Percentiles rank a stretch among this genome's conserved stretches.
These are phyloP conservation scores for Claviceps lovelessii DNA, from an alignment of 2,329 filamentous ascomycete genomes.

Conservation along the genomic window DNA sequence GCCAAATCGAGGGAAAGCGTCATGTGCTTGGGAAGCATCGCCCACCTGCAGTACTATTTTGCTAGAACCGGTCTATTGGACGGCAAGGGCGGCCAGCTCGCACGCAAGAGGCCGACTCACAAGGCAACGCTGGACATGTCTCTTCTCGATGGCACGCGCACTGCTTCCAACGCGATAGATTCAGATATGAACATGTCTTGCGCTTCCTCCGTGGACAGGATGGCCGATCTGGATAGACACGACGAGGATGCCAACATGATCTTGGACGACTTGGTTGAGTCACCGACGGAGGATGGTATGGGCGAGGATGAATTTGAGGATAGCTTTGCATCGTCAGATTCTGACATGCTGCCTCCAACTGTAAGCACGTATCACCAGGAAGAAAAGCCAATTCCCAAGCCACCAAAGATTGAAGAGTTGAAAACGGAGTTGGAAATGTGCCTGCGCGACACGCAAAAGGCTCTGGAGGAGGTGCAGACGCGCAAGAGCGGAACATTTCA, in stretches of 20 bases:
- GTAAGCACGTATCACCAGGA: constrained; percentile 89
- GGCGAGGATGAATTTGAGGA: constrained; percentile 39
- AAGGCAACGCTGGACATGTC: constrained; percentile 45
- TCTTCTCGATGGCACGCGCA: constrained; percentile 25
- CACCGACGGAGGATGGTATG: constrained; percentile 31
- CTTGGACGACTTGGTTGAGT: constrained; percentile 25
- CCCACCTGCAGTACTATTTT: constrained; percentile 97
- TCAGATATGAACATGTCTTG: constrained; percentile 46
- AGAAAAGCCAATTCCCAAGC: constrained; percentile 66
- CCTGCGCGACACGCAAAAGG: constrained; percentile 53
- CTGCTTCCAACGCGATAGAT: constrained; percentile 24
- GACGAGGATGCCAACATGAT: constrained; percentile 20
- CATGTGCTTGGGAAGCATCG: constrained; percentile 89
- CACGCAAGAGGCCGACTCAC: constrained; percentile 53
- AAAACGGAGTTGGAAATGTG: constrained; percentile 52
- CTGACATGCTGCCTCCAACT: constrained; percentile 84
- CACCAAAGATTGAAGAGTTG: constrained; percentile 68
- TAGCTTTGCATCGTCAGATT: constrained; percentile 47
- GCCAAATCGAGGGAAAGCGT: constrained; percentile 86
- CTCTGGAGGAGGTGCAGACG: constrained; percentile 44
- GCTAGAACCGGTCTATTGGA: constrained; percentile 85
- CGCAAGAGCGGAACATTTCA: constrained; percentile 20
- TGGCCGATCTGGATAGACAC: constrained; percentile 37
- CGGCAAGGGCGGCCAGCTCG: constrained; percentile 77
- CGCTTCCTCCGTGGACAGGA: constrained; percentile 44